These are phyloP conservation scores for Kluyveromyces siamensis DNA, from an alignment of 805 yeast genomes.

Conservation along the genomic window DNA sequence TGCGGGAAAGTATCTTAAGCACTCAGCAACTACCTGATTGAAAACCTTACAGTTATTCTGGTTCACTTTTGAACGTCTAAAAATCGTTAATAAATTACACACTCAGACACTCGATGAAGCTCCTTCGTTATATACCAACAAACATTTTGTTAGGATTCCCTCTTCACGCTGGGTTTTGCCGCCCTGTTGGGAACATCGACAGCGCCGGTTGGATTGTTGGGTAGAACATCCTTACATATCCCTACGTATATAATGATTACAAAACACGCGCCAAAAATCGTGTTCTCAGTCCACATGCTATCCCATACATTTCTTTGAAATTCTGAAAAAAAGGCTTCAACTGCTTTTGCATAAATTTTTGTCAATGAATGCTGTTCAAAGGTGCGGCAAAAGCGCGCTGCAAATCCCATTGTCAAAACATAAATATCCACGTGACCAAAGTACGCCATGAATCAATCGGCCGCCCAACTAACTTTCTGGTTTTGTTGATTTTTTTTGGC, in stretches of 20 bases:
- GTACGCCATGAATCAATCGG: no score
- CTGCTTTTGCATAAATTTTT: no score
- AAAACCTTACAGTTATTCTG: neutral
- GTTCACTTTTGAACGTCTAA: neutral
- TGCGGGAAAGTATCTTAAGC: neutral
- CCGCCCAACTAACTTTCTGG: no score
- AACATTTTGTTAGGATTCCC: neutral
- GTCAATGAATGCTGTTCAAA: no score
- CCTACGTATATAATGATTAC: neutral
- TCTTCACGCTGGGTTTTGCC: neutral
- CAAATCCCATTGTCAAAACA: no score
- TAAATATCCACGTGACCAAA: no score
- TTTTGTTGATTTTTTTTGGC: no score
- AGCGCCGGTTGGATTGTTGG: neutral
- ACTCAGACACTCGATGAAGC: neutral
- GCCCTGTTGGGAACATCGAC: neutral
- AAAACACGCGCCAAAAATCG: neutral
- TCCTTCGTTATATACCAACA: neutral
- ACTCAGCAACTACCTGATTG: neutral
- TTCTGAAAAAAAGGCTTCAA: neutral
- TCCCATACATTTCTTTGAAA: no score
- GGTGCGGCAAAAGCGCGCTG: neutral
- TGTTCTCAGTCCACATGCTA: neutral
- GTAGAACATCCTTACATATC: neutral
- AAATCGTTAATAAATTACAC: neutral